phyloP scores from a whole-genome alignment of 352 stramenopile genomes.

The Globisporangium apiculatum region DNA sequence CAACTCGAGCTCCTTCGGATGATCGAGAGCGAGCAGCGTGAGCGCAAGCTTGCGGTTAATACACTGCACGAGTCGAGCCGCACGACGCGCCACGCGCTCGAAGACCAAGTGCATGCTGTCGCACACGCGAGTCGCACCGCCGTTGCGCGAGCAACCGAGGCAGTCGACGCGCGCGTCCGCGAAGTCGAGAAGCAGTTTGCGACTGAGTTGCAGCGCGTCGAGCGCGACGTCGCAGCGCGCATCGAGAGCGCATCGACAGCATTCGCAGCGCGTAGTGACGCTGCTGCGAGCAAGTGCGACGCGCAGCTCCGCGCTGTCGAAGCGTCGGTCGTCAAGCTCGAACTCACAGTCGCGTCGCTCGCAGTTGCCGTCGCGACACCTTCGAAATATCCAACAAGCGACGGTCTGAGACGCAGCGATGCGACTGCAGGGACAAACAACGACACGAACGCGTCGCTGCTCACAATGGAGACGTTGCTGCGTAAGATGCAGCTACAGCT shows the following conservation, averaged over 20 bases:
- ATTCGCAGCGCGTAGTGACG: conserved; percentile 4
- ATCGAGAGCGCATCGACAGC: conserved; percentile 6
- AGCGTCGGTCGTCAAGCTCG: conserved; percentile 1
- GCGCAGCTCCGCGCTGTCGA: conserved; percentile 2
- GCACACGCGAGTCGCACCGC: conserved; percentile 32
- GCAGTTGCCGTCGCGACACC: neutral
- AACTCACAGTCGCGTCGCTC: neutral
- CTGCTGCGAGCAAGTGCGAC: neutral
- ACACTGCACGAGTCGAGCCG: conserved; percentile 32
- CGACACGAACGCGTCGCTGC: conserved; percentile 25
- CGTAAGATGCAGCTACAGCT: conserved; percentile 65
- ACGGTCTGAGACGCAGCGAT: too few relatives aligned
- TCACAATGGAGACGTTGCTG: conserved; percentile 44
- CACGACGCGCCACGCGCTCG: conserved; percentile 31
- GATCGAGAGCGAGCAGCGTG: conserved; percentile 39
- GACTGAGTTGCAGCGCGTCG: conserved; percentile 3
- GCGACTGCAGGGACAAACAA: neutral
- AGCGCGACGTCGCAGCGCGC: conserved; percentile 11
- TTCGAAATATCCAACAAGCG: neutral
- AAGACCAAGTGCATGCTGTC: conserved; percentile 43
- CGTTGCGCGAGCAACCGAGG: conserved; percentile 15
- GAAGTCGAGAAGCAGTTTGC: conserved; percentile 23
- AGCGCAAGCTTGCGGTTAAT: conserved; percentile 33
- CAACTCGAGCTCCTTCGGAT: conserved; percentile 24
- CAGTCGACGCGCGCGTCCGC: conserved; percentile 28